Conservation (phyloP, 768 basidiomycete genomes). For the Hypholoma sublateritium region DNA sequence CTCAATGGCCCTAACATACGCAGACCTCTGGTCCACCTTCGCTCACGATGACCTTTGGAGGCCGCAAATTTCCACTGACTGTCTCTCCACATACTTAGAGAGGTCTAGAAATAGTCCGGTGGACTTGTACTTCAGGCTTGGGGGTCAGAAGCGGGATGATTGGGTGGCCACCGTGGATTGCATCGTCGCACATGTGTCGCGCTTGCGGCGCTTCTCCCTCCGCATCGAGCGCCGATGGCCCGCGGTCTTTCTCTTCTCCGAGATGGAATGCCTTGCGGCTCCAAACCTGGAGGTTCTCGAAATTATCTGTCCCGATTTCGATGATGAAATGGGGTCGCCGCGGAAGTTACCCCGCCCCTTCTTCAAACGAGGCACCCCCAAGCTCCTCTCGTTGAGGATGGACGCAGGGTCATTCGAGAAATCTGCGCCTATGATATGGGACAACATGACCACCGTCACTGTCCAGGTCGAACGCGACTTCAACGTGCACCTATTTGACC, state of each 20-base stretch:
- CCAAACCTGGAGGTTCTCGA: neutral
- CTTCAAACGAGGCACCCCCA: neutral
- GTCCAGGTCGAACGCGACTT: neutral
- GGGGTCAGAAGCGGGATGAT: neutral
- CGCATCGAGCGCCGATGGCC: neutral
- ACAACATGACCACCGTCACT: neutral
- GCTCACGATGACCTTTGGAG: neutral
- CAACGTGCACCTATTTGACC: neutral
- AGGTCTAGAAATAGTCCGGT: neutral
- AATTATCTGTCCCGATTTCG: neutral
- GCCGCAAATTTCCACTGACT: neutral
- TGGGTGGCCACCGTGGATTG: neutral
- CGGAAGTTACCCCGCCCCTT: neutral
- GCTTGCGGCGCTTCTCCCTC: neutral
- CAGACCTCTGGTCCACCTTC: conserved; percentile 8
- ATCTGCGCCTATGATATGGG: neutral
- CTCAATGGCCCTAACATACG: conserved; percentile 3
- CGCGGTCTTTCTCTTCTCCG: neutral
- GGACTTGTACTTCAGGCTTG: neutral
- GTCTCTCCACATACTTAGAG: conserved; percentile 1
- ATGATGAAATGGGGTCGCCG: neutral
- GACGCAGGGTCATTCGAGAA: neutral
- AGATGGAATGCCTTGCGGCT: neutral
- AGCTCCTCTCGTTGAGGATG: neutral
- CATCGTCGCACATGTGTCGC: neutral